These are phyloP conservation scores for Phascolomyces articulosus DNA, from an alignment of 371 early-diverging fungal species.

Conservation along the genomic window DNA sequence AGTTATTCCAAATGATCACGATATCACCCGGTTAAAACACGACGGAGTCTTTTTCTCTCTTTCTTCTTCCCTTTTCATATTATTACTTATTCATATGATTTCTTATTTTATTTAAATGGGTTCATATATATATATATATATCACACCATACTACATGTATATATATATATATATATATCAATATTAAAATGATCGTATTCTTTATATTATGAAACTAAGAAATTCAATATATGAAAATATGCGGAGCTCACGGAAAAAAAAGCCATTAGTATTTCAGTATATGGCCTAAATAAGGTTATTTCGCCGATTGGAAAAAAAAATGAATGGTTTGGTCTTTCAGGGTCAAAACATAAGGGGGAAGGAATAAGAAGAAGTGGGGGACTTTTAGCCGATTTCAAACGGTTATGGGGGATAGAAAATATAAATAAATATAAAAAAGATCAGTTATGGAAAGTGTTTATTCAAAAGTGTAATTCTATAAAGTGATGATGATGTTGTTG, in stretches of 20 bases:
- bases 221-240: neutral
- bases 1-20: neutral
- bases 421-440: neutral
- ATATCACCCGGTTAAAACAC: neutral
- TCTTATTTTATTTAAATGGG: too few relatives aligned
- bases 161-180: too few relatives aligned
- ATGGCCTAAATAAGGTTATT: slow-evolving; percentile 1
- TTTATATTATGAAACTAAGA: neutral
- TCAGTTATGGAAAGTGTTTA: too few relatives aligned
- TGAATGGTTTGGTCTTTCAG: neutral
- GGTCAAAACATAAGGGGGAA: neutral
- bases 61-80: too few relatives aligned
- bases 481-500: too few relatives aligned
- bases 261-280: too few relatives aligned
- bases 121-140: too few relatives aligned
- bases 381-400: neutral
- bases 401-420: neutral
- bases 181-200: too few relatives aligned
- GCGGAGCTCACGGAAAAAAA: slow-evolving; percentile 4
- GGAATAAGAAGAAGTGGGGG: neutral
- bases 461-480: too few relatives aligned
- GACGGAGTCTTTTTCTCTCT: too few relatives aligned
- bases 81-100: too few relatives aligned
- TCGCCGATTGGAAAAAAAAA: slow-evolving; percentile 2
- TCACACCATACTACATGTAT: too few relatives aligned